Evolutionary conservation across 2,329 filamentous ascomycete species (phyloP).

Genomic region (Magnaporthiopsis rhizophila): DNA sequence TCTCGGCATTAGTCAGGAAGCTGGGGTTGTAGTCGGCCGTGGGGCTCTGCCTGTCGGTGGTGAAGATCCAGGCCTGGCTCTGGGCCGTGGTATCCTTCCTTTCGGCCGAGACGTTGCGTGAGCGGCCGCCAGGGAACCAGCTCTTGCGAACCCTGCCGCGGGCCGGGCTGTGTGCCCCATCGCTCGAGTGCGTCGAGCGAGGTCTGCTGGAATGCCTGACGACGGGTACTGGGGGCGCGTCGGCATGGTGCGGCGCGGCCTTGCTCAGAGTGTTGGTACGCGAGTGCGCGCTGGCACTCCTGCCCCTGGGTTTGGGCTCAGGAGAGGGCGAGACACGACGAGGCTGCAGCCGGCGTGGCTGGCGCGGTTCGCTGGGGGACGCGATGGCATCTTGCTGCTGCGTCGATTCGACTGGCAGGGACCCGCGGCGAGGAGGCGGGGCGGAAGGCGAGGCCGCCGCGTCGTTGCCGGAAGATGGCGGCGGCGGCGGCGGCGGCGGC

Average conservation of each 20-base stretch:
- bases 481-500: too few relatives aligned
- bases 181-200: constrained; percentile 25
- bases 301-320: constrained; percentile 32
- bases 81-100: constrained; percentile 15
- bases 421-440: neutral
- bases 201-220: constrained; percentile 18
- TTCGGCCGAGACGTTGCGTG: constrained; percentile 39
- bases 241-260: constrained; percentile 18
- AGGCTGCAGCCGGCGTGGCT: constrained; percentile 15
- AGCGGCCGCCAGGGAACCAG: constrained; percentile 45
- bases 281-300: constrained; percentile 38
- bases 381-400: constrained; percentile 2
- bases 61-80: constrained; percentile 44
- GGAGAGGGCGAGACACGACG: constrained; percentile 23
- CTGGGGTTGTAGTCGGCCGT: constrained; percentile 48
- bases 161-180: constrained; percentile 35
- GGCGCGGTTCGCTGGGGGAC: neutral
- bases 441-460: too few relatives aligned
- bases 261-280: constrained; percentile 18
- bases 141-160: constrained; percentile 39
- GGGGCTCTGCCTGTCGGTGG: constrained; percentile 29
- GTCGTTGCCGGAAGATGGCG: neutral
- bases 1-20: constrained; percentile 45
- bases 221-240: constrained; percentile 21
- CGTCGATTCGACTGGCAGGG: neutral